Percentiles rank a stretch among this genome's conserved stretches.
These are phyloP conservation scores for Dioszegia aurantiaca DNA, from an alignment of 768 basidiomycete species.

Conservation along the genomic window DNA sequence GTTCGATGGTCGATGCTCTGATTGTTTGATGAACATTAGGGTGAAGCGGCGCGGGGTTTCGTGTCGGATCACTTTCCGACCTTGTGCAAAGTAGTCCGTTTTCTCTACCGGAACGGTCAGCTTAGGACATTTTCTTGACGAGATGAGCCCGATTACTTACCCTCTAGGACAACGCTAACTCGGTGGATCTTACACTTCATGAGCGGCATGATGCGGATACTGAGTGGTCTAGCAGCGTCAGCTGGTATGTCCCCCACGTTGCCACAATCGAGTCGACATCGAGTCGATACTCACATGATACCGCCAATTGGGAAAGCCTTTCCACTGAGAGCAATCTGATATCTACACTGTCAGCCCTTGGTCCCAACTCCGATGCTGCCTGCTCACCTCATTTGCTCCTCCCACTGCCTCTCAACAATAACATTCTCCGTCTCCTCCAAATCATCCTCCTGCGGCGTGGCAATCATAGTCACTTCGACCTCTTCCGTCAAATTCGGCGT, in stretches of 20 bases:
- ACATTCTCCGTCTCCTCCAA: constrained; percentile 77
- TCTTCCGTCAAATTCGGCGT: constrained; percentile 66
- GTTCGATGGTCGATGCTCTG: constrained; percentile 55
- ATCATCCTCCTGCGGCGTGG: constrained; percentile 74
- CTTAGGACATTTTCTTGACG: not conserved
- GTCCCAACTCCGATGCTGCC: constrained; percentile 18
- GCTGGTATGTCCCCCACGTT: not conserved
- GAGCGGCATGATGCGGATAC: constrained; percentile 76
- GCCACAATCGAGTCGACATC: constrained; percentile 1
- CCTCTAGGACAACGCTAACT: constrained; percentile 72
- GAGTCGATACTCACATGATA: constrained; percentile 60
- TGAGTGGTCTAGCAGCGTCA: constrained; percentile 59
- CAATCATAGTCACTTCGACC: constrained; percentile 71
- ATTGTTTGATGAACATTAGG: constrained; percentile 63
- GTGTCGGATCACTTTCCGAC: constrained; percentile 66
- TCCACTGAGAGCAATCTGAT: constrained; percentile 69
- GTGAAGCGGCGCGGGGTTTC: constrained; percentile 64
- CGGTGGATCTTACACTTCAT: constrained; percentile 77
- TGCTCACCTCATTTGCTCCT: constrained; percentile 60
- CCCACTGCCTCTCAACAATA: constrained; percentile 85
- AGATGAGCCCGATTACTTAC: constrained; percentile 57
- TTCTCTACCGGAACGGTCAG: constrained; percentile 61
- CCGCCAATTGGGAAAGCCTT: constrained; percentile 81
- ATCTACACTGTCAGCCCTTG: constrained; percentile 54
- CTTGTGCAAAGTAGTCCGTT: constrained; percentile 72